Conservation (phyloP, 495 filamentous ascomycete genomes). For the Aspergillus egyptiacus region DNA sequence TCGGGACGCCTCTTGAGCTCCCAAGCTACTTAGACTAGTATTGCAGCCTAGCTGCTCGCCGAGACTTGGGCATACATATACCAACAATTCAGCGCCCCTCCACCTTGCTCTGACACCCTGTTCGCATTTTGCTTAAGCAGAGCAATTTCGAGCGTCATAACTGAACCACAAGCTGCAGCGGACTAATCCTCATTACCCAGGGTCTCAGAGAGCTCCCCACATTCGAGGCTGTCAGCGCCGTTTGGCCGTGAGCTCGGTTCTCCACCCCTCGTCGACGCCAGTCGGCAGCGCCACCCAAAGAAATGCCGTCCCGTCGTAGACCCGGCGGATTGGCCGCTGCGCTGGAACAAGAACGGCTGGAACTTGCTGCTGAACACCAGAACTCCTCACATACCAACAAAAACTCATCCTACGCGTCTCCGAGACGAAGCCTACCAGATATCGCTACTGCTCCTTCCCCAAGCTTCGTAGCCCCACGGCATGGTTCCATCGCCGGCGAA, state of each 20-base stretch:
- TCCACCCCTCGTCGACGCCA: slow-evolving; percentile 6
- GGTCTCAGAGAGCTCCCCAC: slow-evolving; percentile 7
- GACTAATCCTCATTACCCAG: not conserved
- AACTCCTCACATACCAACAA: slow-evolving; percentile 23
- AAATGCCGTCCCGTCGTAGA: slow-evolving; percentile 7
- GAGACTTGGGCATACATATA: slow-evolving; percentile 7
- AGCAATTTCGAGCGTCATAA: not conserved
- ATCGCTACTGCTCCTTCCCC: slow-evolving; percentile 18
- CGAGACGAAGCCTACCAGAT: slow-evolving; percentile 25
- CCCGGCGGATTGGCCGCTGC: slow-evolving; percentile 15
- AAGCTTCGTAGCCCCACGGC: slow-evolving; percentile 28
- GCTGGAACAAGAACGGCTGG: slow-evolving; percentile 22
- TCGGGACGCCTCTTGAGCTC: not conserved
- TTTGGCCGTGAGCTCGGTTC: slow-evolving; percentile 7
- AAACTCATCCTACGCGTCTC: slow-evolving; percentile 14
- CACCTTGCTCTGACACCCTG: slow-evolving; percentile 1
- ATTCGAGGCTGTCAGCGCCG: slow-evolving; percentile 3
- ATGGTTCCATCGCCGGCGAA: slow-evolving; percentile 39
- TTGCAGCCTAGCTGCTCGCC: slow-evolving; percentile 4
- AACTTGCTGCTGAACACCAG: slow-evolving; percentile 15
- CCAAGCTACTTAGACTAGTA: not conserved
- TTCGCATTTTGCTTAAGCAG: not conserved
- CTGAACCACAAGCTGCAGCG: not conserved
- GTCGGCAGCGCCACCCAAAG: slow-evolving; percentile 13
- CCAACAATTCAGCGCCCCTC: not conserved